These are phyloP conservation scores for Rhizomucor miehei DNA, from an alignment of 371 early-diverging fungal genomes.

Conservation along the genomic window DNA sequence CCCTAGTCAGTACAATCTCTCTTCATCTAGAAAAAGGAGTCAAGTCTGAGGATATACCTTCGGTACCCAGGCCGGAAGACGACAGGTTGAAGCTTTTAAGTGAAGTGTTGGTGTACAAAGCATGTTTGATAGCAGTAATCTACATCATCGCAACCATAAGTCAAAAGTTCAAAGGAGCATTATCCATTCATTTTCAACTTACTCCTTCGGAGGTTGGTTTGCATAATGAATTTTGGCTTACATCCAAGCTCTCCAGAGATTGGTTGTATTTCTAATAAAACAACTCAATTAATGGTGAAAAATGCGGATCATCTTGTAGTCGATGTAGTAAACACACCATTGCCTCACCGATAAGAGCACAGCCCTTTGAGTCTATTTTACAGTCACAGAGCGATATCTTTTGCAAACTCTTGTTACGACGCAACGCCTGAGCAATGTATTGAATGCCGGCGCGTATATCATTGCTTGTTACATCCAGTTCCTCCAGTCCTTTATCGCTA, in stretches of 20 bases:
- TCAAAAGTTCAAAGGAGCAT: not conserved
- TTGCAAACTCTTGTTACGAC: constrained; percentile 51
- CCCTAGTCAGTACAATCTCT: not conserved
- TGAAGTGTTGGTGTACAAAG: constrained; percentile 61
- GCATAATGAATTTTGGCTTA: constrained; percentile 42
- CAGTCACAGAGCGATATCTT: constrained; percentile 51
- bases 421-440: constrained; percentile 60
- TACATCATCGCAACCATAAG: constrained; percentile 7
- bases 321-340: constrained; percentile 39
- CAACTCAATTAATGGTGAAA: too few relatives aligned
- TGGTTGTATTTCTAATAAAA: constrained; percentile 47
- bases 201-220: constrained; percentile 46
- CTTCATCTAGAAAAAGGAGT: too few relatives aligned
- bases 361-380: constrained; percentile 54
- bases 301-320: too few relatives aligned
- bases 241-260: constrained; percentile 33
- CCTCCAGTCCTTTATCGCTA: constrained; percentile 35
- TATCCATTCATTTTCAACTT: constrained; percentile 8
- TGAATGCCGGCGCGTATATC: constrained; percentile 62
- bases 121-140: constrained; percentile 58
- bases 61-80: constrained; percentile 57
- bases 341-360: constrained; percentile 57
- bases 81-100: constrained; percentile 64
- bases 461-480: constrained; percentile 50
- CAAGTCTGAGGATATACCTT: constrained; percentile 33